phyloP scores from a whole-genome alignment of 768 basidiomycete genomes.

The Naematelia encephala region DNA sequence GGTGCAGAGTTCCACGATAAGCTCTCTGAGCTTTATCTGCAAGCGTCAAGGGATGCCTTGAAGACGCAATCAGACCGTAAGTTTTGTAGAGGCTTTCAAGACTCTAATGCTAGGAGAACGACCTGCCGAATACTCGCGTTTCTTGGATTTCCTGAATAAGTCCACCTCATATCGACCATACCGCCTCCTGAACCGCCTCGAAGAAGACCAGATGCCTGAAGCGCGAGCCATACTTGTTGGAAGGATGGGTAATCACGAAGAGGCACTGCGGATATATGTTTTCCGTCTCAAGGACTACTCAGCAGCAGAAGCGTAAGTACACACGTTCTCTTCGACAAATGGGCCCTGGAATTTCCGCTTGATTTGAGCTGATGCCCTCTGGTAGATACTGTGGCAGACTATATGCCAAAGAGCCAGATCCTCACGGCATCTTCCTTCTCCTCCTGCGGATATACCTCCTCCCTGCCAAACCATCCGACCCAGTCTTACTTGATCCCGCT shows the following conservation, averaged over 20 bases:
- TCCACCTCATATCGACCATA: conserved; percentile 71
- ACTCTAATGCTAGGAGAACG: conserved; percentile 53
- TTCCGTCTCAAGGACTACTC: conserved; percentile 75
- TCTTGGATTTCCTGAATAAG: conserved; percentile 71
- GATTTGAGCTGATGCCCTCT: not conserved
- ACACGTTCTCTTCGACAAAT: not conserved
- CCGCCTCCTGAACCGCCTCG: conserved; percentile 74
- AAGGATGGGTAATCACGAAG: conserved; percentile 82
- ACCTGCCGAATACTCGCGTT: conserved; percentile 61
- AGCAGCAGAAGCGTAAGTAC: conserved; percentile 81
- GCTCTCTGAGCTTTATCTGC: conserved; percentile 79
- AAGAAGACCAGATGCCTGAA: conserved; percentile 79
- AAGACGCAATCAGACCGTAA: conserved; percentile 51
- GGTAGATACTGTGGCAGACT: conserved; percentile 89
- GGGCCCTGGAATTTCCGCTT: too few relatives aligned
- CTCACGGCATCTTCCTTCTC: conserved; percentile 69
- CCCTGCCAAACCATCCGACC: conserved; percentile 54
- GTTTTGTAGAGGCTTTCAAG: not conserved
- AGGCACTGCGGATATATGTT: conserved; percentile 91
- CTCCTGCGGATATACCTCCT: conserved; percentile 84
- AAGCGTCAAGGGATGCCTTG: conserved; percentile 54
- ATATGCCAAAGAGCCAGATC: conserved; percentile 60
- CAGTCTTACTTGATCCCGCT: conserved; percentile 68
- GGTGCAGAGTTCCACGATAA: conserved; percentile 76
- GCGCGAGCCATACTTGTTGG: conserved; percentile 89